These are phyloP conservation scores for Protostelium mycophagum DNA, from an alignment of 78 protist species.

Conservation along the genomic window DNA sequence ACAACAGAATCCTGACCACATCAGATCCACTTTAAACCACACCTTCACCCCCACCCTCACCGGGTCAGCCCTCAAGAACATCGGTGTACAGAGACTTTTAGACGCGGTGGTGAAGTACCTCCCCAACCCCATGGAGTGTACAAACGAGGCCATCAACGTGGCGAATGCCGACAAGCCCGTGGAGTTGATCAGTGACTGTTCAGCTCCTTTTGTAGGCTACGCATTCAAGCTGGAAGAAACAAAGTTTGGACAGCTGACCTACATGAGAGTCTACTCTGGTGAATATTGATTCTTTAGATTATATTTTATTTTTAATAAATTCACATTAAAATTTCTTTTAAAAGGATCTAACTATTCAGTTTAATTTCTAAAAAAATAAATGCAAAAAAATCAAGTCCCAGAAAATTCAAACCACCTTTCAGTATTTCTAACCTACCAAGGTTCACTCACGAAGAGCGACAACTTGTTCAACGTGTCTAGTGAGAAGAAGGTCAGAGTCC, in stretches of 20 bases:
- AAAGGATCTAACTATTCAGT: no score
- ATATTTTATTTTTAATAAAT: no score
- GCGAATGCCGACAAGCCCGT: constrained; percentile 28
- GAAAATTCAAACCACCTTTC: no score
- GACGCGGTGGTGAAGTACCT: constrained; percentile 81
- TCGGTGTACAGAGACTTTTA: constrained; percentile 91
- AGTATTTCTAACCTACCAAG: no score
- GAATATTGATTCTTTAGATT: background rate
- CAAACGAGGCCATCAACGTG: constrained; percentile 36
- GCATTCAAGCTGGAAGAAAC: constrained; percentile 93
- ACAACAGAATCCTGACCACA: background rate
- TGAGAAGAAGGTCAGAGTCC: constrained; percentile 67
- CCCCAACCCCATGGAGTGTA: constrained; percentile 84
- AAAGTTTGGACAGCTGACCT: constrained; percentile 88
- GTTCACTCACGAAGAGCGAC: constrained; percentile 62
- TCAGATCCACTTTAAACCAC: constrained; percentile 36
- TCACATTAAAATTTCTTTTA: no score
- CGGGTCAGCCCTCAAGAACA: constrained; percentile 93
- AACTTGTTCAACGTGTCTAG: constrained; percentile 46
- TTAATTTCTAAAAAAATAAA: no score
- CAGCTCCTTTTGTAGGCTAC: constrained; percentile 72
- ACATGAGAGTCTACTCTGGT: constrained; percentile 94
- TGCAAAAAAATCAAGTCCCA: no score
- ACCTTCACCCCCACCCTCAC: constrained; percentile 81
- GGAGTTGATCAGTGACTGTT: constrained; percentile 25